phyloP scores from a whole-genome alignment of 1,284 basidiomycete genomes.

The Irpex rosettiformis region DNA sequence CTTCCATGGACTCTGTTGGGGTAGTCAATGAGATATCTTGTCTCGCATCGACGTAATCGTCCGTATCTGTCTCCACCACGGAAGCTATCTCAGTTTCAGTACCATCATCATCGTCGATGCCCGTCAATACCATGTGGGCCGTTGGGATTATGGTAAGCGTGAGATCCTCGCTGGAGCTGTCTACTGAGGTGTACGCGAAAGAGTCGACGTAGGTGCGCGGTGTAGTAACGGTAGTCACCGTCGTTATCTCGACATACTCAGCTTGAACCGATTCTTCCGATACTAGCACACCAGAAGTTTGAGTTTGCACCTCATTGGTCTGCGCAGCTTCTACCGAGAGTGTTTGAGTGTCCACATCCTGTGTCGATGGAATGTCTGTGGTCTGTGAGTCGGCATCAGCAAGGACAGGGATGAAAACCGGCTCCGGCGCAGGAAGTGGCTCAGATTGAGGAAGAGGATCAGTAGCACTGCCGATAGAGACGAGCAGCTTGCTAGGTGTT shows the following conservation, averaged over 20 bases:
- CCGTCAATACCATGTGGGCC: slow-evolving; percentile 32
- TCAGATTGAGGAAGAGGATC: too few relatives aligned
- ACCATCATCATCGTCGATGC: slow-evolving; percentile 48
- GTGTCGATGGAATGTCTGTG: slow-evolving; percentile 14
- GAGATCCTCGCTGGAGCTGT: slow-evolving; percentile 43
- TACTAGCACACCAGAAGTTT: slow-evolving; percentile 12
- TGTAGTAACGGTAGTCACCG: slow-evolving; percentile 1
- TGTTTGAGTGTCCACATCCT: slow-evolving; percentile 35
- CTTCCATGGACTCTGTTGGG: slow-evolving; percentile 48
- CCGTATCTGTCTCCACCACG: slow-evolving; percentile 65
- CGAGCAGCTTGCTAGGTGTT: too few relatives aligned
- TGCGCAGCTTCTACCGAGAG: neutral
- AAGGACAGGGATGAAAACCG: slow-evolving; percentile 16
- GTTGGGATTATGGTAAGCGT: slow-evolving; percentile 39
- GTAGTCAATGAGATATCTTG: slow-evolving; percentile 68
- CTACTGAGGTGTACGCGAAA: slow-evolving; percentile 19
- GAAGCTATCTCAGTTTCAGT: slow-evolving; percentile 58
- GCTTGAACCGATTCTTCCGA: slow-evolving; percentile 15
- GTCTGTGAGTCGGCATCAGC: slow-evolving; percentile 30
- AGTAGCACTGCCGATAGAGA: too few relatives aligned
- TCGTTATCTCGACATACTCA: neutral
- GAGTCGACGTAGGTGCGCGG: slow-evolving; percentile 12
- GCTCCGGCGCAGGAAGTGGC: slow-evolving; percentile 22
- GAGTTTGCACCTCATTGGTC: slow-evolving; percentile 16
- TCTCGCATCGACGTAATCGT: slow-evolving; percentile 82